Conservation (phyloP, 1,139 yeast species). For the Hyphopichia khmerensis region DNA sequence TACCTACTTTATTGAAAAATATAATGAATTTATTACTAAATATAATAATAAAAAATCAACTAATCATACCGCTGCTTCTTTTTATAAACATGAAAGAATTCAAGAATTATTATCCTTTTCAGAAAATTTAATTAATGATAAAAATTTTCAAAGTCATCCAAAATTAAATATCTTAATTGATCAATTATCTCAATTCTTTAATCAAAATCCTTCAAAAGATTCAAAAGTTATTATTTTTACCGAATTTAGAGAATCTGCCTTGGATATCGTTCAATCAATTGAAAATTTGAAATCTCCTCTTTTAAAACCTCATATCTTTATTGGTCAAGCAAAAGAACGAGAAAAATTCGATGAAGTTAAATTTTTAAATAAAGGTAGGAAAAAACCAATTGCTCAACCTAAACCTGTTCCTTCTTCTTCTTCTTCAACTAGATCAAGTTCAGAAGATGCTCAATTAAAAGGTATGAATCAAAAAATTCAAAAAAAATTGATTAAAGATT, state of each 20-base stretch:
- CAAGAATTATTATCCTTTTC: slow-evolving; percentile 44
- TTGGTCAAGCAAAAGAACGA: slow-evolving; percentile 72
- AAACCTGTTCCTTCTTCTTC: slow-evolving; percentile 1
- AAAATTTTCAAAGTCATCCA: slow-evolving; percentile 64
- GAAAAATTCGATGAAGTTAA: slow-evolving; percentile 61
- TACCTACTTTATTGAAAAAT: slow-evolving; percentile 59
- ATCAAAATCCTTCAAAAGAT: slow-evolving; percentile 34
- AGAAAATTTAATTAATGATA: slow-evolving; percentile 39
- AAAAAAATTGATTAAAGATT: slow-evolving; percentile 68
- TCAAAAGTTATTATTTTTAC: slow-evolving; percentile 81
- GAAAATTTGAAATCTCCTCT: slow-evolving; percentile 28
- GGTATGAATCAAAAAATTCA: slow-evolving; percentile 76
- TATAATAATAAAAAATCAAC: slow-evolving; percentile 48
- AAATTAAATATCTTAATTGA: slow-evolving; percentile 63
- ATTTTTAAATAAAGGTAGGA: slow-evolving; percentile 36
- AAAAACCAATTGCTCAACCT: slow-evolving; percentile 24
- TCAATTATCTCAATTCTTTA: slow-evolving; percentile 58
- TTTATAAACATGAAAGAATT: slow-evolving; percentile 54
- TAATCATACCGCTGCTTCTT: slow-evolving; percentile 59
- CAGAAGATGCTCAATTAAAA: slow-evolving; percentile 51
- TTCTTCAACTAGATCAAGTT: slow-evolving; percentile 30
- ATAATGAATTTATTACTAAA: slow-evolving; percentile 58
- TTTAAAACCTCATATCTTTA: slow-evolving; percentile 79
- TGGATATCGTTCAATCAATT: slow-evolving; percentile 74
- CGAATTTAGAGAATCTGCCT: slow-evolving; percentile 84